A percentile compares a stretch with the other conserved stretches of the same genome.
Evolutionary conservation across 73 alveolate species (phyloP).

Genomic region (Paramecium bursaria): DNA sequence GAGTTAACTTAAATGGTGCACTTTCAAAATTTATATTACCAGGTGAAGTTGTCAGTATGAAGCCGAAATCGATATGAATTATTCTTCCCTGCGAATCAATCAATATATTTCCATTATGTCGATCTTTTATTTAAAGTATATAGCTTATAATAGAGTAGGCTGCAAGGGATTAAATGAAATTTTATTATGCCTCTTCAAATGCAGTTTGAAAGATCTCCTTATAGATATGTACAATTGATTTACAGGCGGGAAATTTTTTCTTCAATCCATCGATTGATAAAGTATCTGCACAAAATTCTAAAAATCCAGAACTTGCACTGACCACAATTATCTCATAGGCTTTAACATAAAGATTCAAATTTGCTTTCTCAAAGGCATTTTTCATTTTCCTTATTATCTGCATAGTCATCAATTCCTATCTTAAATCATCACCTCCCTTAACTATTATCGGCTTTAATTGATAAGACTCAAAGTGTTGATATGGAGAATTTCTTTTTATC

Average conservation of each 20-base stretch:
- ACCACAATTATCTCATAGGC: constrained; percentile 90
- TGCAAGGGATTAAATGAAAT: constrained; percentile 61
- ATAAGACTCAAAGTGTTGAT: constrained; percentile 77
- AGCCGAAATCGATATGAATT: constrained; percentile 98
- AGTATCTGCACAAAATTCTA: constrained; percentile 87
- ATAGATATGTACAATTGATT: constrained; percentile 80
- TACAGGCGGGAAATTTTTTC: constrained; percentile 80
- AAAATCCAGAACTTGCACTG: constrained; percentile 85
- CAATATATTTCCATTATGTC: constrained; percentile 98
- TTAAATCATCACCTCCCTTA: constrained; percentile 90
- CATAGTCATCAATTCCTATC: constrained; percentile 92
- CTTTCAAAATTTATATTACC: constrained; percentile 96
- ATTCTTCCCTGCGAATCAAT: constrained; percentile 96
- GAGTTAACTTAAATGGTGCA: constrained; percentile 96
- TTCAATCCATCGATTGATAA: constrained; percentile 84
- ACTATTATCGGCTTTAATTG: constrained; percentile 81
- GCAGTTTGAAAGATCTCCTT: constrained; percentile 74
- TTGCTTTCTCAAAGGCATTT: constrained; percentile 75
- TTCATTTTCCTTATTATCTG: constrained; percentile 84
- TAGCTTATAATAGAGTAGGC: constrained; percentile 86
- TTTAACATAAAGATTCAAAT: constrained; percentile 78
- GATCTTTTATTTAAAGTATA: constrained; percentile 93
- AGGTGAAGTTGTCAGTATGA: constrained; percentile 95
- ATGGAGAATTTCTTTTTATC: constrained; percentile 71
- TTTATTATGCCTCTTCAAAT: constrained; percentile 57